Conservation (phyloP, 179 eudicot genomes). For the Silene coronaria region DNA sequence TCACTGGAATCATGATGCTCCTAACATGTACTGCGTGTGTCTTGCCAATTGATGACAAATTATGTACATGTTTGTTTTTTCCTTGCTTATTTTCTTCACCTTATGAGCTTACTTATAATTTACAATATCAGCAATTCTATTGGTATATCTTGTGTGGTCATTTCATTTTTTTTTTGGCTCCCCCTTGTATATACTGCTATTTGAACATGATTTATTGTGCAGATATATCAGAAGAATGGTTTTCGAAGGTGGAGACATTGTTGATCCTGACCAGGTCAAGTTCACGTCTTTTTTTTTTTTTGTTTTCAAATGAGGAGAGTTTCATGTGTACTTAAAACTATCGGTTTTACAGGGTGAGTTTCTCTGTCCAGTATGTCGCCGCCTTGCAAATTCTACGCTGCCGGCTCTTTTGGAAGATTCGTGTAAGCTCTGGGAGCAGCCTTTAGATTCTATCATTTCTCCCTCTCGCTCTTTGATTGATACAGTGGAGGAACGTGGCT, state of each 20-base stretch:
- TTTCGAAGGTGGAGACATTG: constrained; percentile 89
- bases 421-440: constrained; percentile 31
- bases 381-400: constrained; percentile 78
- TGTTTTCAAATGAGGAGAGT: not conserved
- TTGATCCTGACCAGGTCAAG: constrained; percentile 85
- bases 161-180: not conserved
- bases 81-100: not conserved
- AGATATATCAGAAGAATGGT: constrained; percentile 68
- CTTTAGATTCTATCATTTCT: constrained; percentile 20
- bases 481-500: constrained; percentile 20
- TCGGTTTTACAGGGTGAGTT: constrained; percentile 74
- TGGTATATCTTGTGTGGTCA: not conserved
- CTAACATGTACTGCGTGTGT: not conserved
- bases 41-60: not conserved
- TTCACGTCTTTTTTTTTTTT: not conserved
- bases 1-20: not conserved
- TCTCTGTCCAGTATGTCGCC: constrained; percentile 94
- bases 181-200: not conserved
- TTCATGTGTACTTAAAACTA: not conserved
- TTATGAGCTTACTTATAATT: not conserved
- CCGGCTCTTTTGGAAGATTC: constrained; percentile 55
- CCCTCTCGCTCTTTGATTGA: constrained; percentile 25
- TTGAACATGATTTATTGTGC: constrained; percentile 16
- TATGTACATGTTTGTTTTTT: no score
- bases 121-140: not conserved